phyloP scores from a whole-genome alignment of 2,329 filamentous ascomycete genomes.

The Fusarium oxysporum region DNA sequence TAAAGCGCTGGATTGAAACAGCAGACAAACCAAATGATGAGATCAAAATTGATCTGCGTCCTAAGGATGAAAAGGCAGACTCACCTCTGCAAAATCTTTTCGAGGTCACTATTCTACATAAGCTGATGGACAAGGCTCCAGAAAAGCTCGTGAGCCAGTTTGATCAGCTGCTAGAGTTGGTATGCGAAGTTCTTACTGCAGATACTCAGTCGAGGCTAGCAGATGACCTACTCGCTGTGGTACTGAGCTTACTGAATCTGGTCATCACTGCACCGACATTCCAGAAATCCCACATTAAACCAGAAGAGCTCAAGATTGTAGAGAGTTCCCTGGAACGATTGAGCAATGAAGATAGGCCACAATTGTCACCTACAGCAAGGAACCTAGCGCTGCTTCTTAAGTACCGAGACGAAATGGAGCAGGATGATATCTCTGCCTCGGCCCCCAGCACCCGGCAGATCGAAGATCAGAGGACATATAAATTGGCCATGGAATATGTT shows the following conservation, averaged over 20 bases:
- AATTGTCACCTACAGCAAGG: slow-evolving; percentile 64
- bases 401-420: slow-evolving; percentile 66
- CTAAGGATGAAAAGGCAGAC: slow-evolving; percentile 44
- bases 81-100: slow-evolving; percentile 63
- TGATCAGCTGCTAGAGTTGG: slow-evolving; percentile 72
- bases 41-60: slow-evolving; percentile 46
- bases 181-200: slow-evolving; percentile 68
- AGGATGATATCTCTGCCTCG: slow-evolving; percentile 52
- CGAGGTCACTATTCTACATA: slow-evolving; percentile 72
- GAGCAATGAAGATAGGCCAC: slow-evolving; percentile 51
- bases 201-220: slow-evolving; percentile 56
- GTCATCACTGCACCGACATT: slow-evolving; percentile 69
- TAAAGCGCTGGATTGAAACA: slow-evolving; percentile 66
- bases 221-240: slow-evolving; percentile 63
- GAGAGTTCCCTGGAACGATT: slow-evolving; percentile 62
- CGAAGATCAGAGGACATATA: slow-evolving; percentile 72
- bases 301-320: slow-evolving; percentile 57
- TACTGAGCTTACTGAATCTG: slow-evolving; percentile 71
- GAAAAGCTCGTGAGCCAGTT: slow-evolving; percentile 73
- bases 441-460: slow-evolving; percentile 60
- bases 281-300: slow-evolving; percentile 59
- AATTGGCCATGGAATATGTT: slow-evolving; percentile 73
- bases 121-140: slow-evolving; percentile 71
- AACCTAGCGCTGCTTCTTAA: slow-evolving; percentile 68
- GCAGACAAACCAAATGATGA: slow-evolving; percentile 43